Conservation (phyloP, 2,329 filamentous ascomycete genomes). For the Orbilia brochopaga region DNA sequence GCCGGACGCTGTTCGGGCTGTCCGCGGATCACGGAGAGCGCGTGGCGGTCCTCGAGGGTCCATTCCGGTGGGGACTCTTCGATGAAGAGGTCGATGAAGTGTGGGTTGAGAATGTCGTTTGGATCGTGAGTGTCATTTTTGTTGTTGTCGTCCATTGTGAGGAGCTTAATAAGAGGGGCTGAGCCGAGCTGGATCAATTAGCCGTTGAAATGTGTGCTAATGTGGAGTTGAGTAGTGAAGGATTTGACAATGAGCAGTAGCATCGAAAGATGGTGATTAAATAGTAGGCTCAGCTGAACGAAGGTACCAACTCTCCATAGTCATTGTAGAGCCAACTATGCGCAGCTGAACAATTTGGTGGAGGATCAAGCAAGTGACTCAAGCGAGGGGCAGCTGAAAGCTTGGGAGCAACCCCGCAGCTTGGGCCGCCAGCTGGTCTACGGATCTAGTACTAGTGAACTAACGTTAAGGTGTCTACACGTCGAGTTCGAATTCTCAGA, state of each 20-base stretch:
- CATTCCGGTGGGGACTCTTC: conserved; percentile 37
- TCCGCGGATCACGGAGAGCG: conserved; percentile 22
- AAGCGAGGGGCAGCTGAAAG: not conserved
- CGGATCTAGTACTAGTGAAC: not conserved
- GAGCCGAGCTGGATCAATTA: not conserved
- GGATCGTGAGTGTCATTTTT: conserved; percentile 17
- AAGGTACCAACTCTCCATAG: no score
- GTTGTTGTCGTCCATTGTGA: conserved; percentile 6
- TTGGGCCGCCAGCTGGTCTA: not conserved
- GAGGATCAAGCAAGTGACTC: conserved; percentile 3
- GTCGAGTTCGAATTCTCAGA: not conserved
- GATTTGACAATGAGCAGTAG: no score
- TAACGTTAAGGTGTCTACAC: not conserved
- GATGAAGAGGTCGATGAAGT: conserved; percentile 39
- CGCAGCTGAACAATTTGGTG: not conserved
- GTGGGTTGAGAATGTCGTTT: conserved; percentile 39
- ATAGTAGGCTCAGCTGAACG: no score
- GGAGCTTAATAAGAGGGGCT: conserved; percentile 10
- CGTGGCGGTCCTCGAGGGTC: conserved; percentile 35
- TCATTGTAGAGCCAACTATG: not conserved
- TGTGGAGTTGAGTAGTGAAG: no score
- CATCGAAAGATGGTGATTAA: no score
- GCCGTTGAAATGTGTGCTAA: no score
- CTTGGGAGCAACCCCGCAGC: not conserved
- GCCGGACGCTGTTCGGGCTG: conserved; percentile 8